Evolutionary conservation across 352 stramenopile species (phyloP), one percentile per base, ranked within the genome.

Genomic region (Aphanomyces cochlioides): DNA sequence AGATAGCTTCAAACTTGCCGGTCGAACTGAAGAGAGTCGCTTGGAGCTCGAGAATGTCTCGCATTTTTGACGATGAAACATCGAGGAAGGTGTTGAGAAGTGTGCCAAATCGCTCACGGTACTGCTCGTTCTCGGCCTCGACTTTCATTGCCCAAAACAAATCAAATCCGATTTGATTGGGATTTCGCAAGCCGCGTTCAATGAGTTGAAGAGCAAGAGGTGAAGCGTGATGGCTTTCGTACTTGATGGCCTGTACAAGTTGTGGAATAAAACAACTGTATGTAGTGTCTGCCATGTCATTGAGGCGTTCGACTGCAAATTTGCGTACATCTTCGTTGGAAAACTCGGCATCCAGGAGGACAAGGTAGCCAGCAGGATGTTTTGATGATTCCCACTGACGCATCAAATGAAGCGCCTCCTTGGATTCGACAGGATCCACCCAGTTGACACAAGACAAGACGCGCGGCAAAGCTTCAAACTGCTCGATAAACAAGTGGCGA

Each of bases 21-120:
- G 84, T 79, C 7, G 84, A 85, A 28, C 81, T 81, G 53, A 93
- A 95, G 39, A 92, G 75, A 71, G 85, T 89, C 74, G 95, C 78
- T 71, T 97, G 88, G 6, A 98, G 79, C 75, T 96, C 94, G 4
- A 93, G 76, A 74, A 98, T 95, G 0, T 92, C 82, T 48, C 88
- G 92, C 88, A 96, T 96, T 77, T 97, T 97, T 64, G 81, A 87
- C 69, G 78, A 97, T 72, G 79, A 91, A 47, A 90, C 87, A 48
- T 95, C 85, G 50, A 95, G 47, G 54, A 93, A 95, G 5, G 83
- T 82, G 38, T 95, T 95, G 56, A 95, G 77, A 60, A 95, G 83
- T 0, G 84, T 92, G 10, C 87, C 87, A 53, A 92, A 95, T 4
- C 84, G 81, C 57, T 87, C 84, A 0, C 78, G 47, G 1, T 82